Evolutionary conservation across 305 asterid genomes (phyloP).

Genomic region (Petunia hybrid): DNA sequence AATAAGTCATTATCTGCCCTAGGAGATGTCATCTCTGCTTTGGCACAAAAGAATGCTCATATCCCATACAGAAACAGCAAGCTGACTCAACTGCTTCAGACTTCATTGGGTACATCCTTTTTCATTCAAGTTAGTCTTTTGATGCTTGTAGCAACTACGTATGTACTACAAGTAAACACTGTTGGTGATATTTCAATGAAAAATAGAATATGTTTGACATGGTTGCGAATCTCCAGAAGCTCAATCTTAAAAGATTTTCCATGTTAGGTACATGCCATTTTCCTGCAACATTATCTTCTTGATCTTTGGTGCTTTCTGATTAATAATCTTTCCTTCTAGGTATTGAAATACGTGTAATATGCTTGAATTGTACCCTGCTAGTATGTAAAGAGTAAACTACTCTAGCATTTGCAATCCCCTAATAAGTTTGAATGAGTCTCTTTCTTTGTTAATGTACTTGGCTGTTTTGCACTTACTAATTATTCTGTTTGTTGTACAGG

Average conservation of each 20-base stretch:
- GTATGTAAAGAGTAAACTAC: neutral
- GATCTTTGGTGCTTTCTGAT: slow-evolving; percentile 8
- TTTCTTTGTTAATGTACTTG: neutral
- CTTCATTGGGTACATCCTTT: slow-evolving; percentile 46
- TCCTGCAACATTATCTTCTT: neutral
- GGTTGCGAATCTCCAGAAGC: neutral
- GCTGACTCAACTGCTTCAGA: slow-evolving; percentile 66
- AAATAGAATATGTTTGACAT: slow-evolving; percentile 12
- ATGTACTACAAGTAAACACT: neutral
- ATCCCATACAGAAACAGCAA: slow-evolving; percentile 68
- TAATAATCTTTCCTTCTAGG: neutral
- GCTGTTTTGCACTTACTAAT: neutral
- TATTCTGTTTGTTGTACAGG: slow-evolving; percentile 36
- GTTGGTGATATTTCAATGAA: neutral
- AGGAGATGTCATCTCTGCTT: slow-evolving; percentile 55
- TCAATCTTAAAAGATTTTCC: neutral
- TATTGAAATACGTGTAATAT: neutral
- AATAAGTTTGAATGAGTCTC: neutral
- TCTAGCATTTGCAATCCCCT: neutral
- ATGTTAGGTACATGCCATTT: neutral
- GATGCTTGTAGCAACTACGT: neutral
- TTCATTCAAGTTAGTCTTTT: neutral
- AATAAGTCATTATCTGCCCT: slow-evolving; percentile 54
- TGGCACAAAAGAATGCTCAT: slow-evolving; percentile 62
- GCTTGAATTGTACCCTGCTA: neutral